These are phyloP conservation scores for Erucastrum elatum DNA, from an alignment of 345 rosid genomes.

Conservation along the genomic window DNA sequence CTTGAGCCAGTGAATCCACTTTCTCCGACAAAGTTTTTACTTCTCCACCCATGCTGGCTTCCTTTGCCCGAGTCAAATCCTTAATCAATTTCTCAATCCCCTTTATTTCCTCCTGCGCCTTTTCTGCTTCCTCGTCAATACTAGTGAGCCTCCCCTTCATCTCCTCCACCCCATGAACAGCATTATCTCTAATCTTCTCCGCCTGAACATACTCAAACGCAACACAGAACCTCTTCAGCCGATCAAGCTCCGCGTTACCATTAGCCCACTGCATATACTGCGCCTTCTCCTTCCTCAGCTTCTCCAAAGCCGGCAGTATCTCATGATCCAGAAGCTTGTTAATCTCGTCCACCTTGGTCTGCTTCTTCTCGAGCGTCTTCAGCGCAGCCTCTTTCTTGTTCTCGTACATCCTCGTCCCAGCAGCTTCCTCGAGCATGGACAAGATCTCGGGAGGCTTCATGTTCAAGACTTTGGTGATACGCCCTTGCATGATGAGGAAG, in stretches of 20 bases:
- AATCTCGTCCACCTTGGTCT: conserved; percentile 90
- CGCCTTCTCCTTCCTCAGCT: conserved; percentile 79
- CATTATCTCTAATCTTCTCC: conserved; percentile 32
- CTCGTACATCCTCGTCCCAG: conserved; percentile 98
- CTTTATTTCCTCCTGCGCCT: conserved; percentile 47
- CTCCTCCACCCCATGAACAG: conserved; percentile 39
- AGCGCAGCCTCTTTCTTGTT: conserved; percentile 87
- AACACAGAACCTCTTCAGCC: conserved; percentile 39
- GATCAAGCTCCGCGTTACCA: conserved; percentile 46
- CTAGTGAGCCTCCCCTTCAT: conserved; percentile 57
- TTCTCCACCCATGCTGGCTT: conserved; percentile 92
- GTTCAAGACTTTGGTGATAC: conserved; percentile 92
- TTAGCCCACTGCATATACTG: conserved; percentile 99
- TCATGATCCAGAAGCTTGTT: conserved; percentile 90
- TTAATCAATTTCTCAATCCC: conserved; percentile 66
- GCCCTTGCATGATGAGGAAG: conserved; percentile 99
- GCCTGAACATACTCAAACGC: conserved; percentile 44
- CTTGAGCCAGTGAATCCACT: conserved; percentile 73
- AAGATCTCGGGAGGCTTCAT: conserved; percentile 98
- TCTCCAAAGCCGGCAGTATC: conserved; percentile 91
- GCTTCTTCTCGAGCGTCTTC: conserved; percentile 95
- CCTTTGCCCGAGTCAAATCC: conserved; percentile 70
- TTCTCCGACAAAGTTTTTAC: conserved; percentile 68
- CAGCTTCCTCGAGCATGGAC: conserved; percentile 99
- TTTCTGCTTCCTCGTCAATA: conserved; percentile 57